Evolutionary conservation across 768 basidiomycete genomes (phyloP), one percentile per base, ranked within the genome.

Genomic region (Paxillus rubicundulus): DNA sequence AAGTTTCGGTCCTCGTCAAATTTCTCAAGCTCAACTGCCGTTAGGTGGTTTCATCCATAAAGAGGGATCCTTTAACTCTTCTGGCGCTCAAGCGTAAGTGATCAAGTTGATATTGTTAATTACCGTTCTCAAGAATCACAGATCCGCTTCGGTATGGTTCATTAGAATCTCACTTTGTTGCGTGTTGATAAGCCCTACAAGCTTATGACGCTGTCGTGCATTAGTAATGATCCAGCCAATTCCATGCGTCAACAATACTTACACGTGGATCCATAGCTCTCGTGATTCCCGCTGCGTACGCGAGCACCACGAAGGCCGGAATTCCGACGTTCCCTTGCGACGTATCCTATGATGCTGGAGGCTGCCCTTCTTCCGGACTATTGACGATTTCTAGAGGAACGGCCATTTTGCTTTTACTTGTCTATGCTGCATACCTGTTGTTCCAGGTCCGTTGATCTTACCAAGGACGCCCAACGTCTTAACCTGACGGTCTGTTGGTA

Each of bases 201-300:
- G 80, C 73, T 95, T 44, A 88, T 94, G 89, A 92, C 90, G 4
- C 74, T 96, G 52, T 80, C 91, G 3, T 89, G 87, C 67, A 89
- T 92, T 67, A 93, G 87, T 89, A 62, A 53, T 85, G 75, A 40
- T 20, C 21, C 37, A 53, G 13, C 21, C 12, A 30, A 8, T 47
- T 45, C 24, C 16, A 44, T 13, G 44, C 9, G n/a, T 57, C 39
- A 21, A 28, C 50, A 41, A 41, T 50, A 33, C 46, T 53, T 52
- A 18, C 40, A 30, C 18, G 43, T 54, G 77, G 2, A 28, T 43
- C 20, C 6, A n/a, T 41, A 78, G 87, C 92, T 37, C 81, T 97
- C 36, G 85, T 96, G 60, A 89, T 96, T 52, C 93, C 93, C 30
- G 93, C 94, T 36, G 93, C 93, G 3, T 96, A 91, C 60, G 76